These are phyloP conservation scores for Dactylellina sp. DNA, from an alignment of 2,329 filamentous ascomycete genomes.

Conservation along the genomic window DNA sequence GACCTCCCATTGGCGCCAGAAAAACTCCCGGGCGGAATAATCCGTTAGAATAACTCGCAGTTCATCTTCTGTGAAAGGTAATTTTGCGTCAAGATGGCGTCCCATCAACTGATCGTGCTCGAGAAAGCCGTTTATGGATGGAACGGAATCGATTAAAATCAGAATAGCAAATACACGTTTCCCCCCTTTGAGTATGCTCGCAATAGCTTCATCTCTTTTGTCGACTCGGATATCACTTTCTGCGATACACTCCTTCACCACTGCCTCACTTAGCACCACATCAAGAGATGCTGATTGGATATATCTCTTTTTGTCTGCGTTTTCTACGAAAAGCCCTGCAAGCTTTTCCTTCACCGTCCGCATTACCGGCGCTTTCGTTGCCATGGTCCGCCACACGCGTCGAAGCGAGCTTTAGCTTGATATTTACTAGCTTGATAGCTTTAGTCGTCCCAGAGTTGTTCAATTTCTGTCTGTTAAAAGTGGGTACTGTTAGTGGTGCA, in stretches of 20 bases:
- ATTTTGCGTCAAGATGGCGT: not conserved
- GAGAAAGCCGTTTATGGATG: not conserved
- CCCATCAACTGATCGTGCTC: not conserved
- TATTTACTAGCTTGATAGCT: not conserved
- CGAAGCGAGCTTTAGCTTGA: not conserved
- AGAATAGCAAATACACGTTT: slow-evolving; percentile 3
- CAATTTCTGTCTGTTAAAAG: not conserved
- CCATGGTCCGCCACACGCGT: not conserved
- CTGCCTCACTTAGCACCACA: not conserved
- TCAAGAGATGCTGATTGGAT: not conserved
- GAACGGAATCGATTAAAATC: not conserved
- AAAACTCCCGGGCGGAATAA: not conserved
- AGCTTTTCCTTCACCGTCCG: not conserved
- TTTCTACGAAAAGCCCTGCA: slow-evolving; percentile 2
- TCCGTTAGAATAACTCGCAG: not conserved
- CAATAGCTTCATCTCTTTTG: not conserved
- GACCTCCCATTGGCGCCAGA: not conserved
- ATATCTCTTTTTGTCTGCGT: not conserved
- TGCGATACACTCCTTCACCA: not conserved
- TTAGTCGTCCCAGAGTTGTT: not conserved
- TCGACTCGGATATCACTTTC: not conserved
- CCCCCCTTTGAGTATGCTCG: not conserved
- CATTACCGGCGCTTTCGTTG: not conserved
- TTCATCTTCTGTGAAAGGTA: not conserved
- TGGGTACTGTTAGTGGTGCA: not conserved